These are phyloP conservation scores for Cutaneotrichosporon sp. DNA, from an alignment of 1,284 basidiomycete species.

Conservation along the genomic window DNA sequence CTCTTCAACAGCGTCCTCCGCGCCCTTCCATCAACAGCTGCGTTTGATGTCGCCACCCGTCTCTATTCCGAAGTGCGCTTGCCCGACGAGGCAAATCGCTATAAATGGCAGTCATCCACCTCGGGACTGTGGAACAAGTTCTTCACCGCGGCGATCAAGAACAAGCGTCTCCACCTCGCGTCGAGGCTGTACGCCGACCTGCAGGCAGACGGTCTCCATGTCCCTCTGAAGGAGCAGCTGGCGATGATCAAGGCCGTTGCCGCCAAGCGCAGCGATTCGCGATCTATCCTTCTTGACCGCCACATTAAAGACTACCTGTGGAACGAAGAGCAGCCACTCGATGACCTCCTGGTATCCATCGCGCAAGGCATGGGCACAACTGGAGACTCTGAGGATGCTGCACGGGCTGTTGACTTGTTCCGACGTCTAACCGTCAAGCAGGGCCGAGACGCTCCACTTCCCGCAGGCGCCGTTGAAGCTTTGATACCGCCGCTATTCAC, in stretches of 20 bases:
- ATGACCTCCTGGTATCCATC: slow-evolving; percentile 24
- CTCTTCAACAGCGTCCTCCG: neutral
- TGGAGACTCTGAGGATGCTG: slow-evolving; percentile 20
- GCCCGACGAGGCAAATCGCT: neutral
- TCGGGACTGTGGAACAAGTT: slow-evolving; percentile 20
- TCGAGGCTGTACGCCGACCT: slow-evolving; percentile 39
- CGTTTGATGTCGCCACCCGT: slow-evolving; percentile 20
- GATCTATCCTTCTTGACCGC: slow-evolving; percentile 35
- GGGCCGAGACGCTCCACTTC: neutral
- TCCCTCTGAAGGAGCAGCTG: slow-evolving; percentile 19
- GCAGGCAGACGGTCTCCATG: slow-evolving; percentile 26
- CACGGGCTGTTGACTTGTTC: slow-evolving; percentile 26
- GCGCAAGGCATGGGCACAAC: slow-evolving; percentile 24
- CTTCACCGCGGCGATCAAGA: slow-evolving; percentile 14
- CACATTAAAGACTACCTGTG: slow-evolving; percentile 39
- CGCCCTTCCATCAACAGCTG: slow-evolving; percentile 7
- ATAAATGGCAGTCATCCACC: neutral
- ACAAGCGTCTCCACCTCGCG: slow-evolving; percentile 31
- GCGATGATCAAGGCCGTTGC: slow-evolving; percentile 28
- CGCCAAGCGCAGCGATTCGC: slow-evolving; percentile 16
- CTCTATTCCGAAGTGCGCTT: slow-evolving; percentile 18
- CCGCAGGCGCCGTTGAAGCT: slow-evolving; percentile 8
- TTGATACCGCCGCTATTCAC: slow-evolving; percentile 19
- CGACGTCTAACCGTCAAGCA: slow-evolving; percentile 11
- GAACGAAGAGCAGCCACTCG: slow-evolving; percentile 10